A percentile compares a stretch with the other conserved stretches of the same genome.
Evolutionary conservation across 441 rosid genomes (phyloP).

Genomic region (Omphalea diandra): DNA sequence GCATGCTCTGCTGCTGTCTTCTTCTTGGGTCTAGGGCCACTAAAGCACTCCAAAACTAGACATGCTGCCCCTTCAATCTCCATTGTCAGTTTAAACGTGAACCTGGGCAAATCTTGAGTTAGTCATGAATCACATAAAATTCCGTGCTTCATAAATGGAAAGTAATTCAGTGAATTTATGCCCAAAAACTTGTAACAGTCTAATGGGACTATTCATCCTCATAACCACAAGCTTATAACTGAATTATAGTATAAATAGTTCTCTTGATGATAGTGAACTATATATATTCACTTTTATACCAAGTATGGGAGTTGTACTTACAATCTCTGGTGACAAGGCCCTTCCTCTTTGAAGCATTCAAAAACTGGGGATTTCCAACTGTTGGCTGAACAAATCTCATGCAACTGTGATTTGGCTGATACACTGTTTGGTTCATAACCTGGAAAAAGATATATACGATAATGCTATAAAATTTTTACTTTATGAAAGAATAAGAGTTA

Average conservation of each 20-base stretch:
- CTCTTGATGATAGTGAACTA: not conserved
- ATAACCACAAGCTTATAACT: too few relatives aligned
- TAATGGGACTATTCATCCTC: too few relatives aligned
- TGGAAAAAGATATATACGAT: not conserved
- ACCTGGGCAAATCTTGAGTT: conserved; percentile 31
- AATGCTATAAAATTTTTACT: not conserved
- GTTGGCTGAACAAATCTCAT: conserved; percentile 42
- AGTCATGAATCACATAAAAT: not conserved
- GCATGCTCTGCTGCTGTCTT: conserved; percentile 70
- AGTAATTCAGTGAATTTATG: not conserved
- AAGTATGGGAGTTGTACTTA: conserved; percentile 27
- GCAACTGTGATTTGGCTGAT: conserved; percentile 42
- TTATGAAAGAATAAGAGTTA: not conserved
- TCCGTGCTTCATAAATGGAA: not conserved
- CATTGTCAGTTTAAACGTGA: conserved; percentile 45
- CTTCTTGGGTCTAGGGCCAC: conserved; percentile 43
- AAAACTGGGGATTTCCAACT: conserved; percentile 52
- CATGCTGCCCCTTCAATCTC: conserved; percentile 33
- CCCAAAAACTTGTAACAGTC: too few relatives aligned
- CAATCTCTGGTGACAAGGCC: conserved; percentile 44
- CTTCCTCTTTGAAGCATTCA: conserved; percentile 48
- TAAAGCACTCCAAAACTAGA: conserved; percentile 44
- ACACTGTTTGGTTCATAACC: conserved; percentile 28
- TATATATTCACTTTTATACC: not conserved
- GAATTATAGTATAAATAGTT: too few relatives aligned